These are phyloP conservation scores for Taphrina confusa DNA, from an alignment of 1,139 yeast species.

Conservation along the genomic window DNA sequence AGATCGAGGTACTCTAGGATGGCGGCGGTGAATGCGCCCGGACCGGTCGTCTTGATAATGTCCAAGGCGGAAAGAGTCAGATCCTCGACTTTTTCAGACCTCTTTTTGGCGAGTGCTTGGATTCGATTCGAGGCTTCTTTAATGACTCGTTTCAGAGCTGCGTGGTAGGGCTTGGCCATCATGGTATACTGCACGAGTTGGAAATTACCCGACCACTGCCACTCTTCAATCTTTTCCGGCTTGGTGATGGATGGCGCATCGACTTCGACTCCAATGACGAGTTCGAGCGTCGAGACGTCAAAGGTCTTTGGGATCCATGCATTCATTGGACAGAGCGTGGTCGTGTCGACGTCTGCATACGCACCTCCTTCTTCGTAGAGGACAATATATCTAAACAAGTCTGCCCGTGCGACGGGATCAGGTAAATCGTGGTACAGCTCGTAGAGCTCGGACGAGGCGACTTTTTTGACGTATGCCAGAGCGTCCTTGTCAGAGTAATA, in stretches of 20 bases:
- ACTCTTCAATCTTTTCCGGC: constrained; percentile 58
- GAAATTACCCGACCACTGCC: constrained; percentile 69
- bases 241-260: constrained; percentile 21
- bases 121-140: constrained; percentile 61
- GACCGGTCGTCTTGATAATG: constrained; percentile 98
- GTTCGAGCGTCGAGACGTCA: constrained; percentile 4
- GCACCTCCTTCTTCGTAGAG: constrained; percentile 89
- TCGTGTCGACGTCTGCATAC: constrained; percentile 86
- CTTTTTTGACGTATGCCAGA: constrained; percentile 4
- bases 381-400: constrained; percentile 83
- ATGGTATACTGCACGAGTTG: constrained; percentile 84
- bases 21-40: constrained; percentile 88
- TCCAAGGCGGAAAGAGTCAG: constrained; percentile 56
- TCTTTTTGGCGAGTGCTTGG: constrained; percentile 41
- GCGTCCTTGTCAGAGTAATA: constrained; percentile 11
- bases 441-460: constrained; percentile 77
- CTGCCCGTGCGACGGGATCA: constrained; percentile 75
- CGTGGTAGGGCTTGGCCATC: constrained; percentile 84
- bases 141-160: constrained; percentile 76
- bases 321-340: constrained; percentile 59
- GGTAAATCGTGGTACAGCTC: constrained; percentile 84
- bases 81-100: constrained; percentile 50
- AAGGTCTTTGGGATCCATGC: constrained; percentile 58
- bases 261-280: constrained; percentile 33
- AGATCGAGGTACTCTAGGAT: constrained; percentile 65